phyloP scores from a whole-genome alignment of 345 rosid species.

The Acer negundo region DNA sequence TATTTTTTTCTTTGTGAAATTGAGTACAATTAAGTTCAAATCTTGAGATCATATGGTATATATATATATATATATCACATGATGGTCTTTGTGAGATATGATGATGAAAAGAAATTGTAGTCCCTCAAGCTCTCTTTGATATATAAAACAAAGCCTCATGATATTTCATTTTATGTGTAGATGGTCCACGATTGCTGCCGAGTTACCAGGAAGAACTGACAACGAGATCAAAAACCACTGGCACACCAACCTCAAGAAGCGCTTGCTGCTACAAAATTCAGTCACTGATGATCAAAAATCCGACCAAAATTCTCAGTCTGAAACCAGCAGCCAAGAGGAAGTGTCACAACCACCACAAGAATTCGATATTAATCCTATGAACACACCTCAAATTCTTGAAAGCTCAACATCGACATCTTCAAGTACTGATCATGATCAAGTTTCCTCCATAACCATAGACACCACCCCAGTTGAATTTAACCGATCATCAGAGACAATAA shows the following conservation, averaged over 20 bases:
- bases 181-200: slow-evolving; percentile 63
- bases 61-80: background rate
- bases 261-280: slow-evolving; percentile 6
- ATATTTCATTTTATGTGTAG: slow-evolving; percentile 28
- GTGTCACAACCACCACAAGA: background rate
- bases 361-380: background rate
- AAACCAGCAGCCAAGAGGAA: slow-evolving; percentile 2
- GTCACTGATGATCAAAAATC: background rate
- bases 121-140: background rate
- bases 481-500: slow-evolving; percentile 5
- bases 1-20: too few relatives aligned
- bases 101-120: background rate
- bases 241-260: slow-evolving; percentile 62
- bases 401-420: slow-evolving; percentile 21
- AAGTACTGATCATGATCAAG: slow-evolving; percentile 6
- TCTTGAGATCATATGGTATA: background rate
- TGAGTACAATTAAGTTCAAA: background rate
- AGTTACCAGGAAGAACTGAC: slow-evolving; percentile 62
- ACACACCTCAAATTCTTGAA: slow-evolving; percentile 20
- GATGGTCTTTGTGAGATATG: background rate
- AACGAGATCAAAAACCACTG: slow-evolving; percentile 66
- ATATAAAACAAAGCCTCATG: background rate
- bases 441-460: slow-evolving; percentile 20
- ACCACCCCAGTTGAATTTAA: background rate
- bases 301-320: background rate